Evolutionary conservation across 179 eudicot species (phyloP).

Genomic region (Gypsophila paniculata): DNA sequence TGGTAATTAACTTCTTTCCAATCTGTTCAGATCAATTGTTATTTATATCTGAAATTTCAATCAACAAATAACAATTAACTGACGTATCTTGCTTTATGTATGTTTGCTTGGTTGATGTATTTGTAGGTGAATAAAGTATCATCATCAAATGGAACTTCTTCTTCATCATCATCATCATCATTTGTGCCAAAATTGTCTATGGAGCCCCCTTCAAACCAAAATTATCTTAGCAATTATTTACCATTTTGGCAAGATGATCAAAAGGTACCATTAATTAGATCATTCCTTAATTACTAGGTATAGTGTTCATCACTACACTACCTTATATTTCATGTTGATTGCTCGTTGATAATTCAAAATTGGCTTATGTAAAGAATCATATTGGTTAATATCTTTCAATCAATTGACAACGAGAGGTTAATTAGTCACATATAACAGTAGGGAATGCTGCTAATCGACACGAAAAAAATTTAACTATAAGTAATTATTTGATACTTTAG

Average conservation of each 20-base stretch:
- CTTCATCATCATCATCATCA: constrained; percentile 32
- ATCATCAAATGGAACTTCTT: constrained; percentile 24
- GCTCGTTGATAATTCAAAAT: too few relatives aligned
- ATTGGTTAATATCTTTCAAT: too few relatives aligned
- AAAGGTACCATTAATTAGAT: constrained; percentile 39
- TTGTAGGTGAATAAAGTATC: constrained; percentile 49
- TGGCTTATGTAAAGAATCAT: too few relatives aligned
- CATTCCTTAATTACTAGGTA: neutral
- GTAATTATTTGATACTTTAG: too few relatives aligned
- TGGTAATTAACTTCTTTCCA: constrained; percentile 30
- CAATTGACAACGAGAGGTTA: too few relatives aligned
- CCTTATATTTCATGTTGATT: neutral
- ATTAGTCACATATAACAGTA: too few relatives aligned
- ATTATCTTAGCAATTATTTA: constrained; percentile 31
- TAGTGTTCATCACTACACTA: neutral
- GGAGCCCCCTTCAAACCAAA: constrained; percentile 99
- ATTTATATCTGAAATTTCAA: too few relatives aligned
- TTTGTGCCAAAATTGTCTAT: constrained; percentile 38
- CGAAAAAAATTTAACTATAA: too few relatives aligned
- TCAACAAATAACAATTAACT: too few relatives aligned
- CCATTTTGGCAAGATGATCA: constrained; percentile 54
- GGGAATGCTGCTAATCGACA: too few relatives aligned
- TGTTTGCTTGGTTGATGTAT: neutral
- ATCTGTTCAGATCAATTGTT: too few relatives aligned
- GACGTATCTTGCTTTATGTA: neutral